These are phyloP conservation scores for Phytophthora palmivora DNA, from an alignment of 352 stramenopile genomes.

Conservation along the genomic window DNA sequence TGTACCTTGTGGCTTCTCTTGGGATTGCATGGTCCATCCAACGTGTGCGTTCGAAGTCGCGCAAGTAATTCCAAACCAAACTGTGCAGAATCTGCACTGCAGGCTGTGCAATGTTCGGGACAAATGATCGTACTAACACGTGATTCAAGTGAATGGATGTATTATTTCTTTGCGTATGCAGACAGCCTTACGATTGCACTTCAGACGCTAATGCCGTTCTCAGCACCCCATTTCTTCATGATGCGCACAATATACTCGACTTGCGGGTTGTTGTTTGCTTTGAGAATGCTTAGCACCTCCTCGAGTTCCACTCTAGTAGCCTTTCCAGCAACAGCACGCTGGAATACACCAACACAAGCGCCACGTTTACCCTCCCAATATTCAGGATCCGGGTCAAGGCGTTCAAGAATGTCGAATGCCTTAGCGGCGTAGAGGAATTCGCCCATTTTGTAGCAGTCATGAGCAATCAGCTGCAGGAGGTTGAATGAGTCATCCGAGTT, in stretches of 20 bases:
- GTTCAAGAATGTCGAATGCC: slow-evolving; percentile 94
- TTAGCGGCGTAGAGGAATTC: slow-evolving; percentile 96
- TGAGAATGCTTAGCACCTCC: slow-evolving; percentile 93
- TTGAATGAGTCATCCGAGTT: slow-evolving; percentile 96
- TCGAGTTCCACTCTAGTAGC: slow-evolving; percentile 89
- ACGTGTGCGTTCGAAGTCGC: slow-evolving; percentile 49
- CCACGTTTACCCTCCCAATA: slow-evolving; percentile 97
- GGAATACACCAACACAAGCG: slow-evolving; percentile 95
- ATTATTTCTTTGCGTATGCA: slow-evolving; percentile 12
- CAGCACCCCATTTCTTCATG: slow-evolving; percentile 95
- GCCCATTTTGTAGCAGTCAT: slow-evolving; percentile 98
- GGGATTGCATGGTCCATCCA: slow-evolving; percentile 64
- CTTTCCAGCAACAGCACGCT: slow-evolving; percentile 93
- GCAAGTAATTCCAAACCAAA: slow-evolving; percentile 17
- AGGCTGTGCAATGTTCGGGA: no score
- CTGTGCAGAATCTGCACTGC: no score
- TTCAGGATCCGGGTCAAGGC: slow-evolving; percentile 94
- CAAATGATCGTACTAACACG: slow-evolving; percentile 7
- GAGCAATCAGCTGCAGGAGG: slow-evolving; percentile 95
- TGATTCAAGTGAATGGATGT: slow-evolving; percentile 15
- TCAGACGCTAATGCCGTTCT: slow-evolving; percentile 90
- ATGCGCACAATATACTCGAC: slow-evolving; percentile 96
- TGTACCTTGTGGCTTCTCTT: slow-evolving; percentile 74
- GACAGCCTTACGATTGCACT: neutral
- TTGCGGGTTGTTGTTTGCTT: slow-evolving; percentile 94